phyloP scores from a whole-genome alignment of 2,329 filamentous ascomycete genomes.

The Madurella mycetomatis region DNA sequence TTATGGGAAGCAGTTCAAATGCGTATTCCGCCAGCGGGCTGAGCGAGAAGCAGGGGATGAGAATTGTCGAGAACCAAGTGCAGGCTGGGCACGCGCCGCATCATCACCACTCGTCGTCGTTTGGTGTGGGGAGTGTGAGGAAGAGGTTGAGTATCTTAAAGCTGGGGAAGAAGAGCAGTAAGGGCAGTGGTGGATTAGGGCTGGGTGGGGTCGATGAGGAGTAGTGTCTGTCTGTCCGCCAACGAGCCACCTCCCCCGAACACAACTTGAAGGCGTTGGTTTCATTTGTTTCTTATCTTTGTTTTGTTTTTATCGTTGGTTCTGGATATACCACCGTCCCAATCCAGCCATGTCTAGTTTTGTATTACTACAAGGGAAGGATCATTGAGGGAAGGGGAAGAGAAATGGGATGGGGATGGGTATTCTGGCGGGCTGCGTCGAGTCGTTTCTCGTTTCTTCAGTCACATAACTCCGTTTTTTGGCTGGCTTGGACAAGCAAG shows the following conservation, averaged over 20 bases:
- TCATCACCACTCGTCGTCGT: neutral
- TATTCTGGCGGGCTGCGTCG: no score
- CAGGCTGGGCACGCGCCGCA: neutral
- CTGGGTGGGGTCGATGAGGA: conserved; percentile 46
- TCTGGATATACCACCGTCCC: no score
- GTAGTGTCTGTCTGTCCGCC: conserved; percentile 20
- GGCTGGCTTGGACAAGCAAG: no score
- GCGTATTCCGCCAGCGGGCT: neutral
- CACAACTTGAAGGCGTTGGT: neutral
- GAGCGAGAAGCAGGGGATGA: neutral
- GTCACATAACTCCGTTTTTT: no score
- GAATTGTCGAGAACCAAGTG: neutral
- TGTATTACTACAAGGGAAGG: no score
- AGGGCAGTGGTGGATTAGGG: conserved; percentile 30
- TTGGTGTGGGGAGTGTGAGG: conserved; percentile 56
- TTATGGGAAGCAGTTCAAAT: neutral
- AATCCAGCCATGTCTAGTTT: no score
- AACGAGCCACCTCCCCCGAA: neutral
- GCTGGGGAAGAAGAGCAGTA: conserved; percentile 65
- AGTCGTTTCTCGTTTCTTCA: no score
- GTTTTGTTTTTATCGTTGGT: no score
- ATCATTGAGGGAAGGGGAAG: no score
- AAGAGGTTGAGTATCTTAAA: conserved; percentile 76
- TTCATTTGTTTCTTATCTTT: neutral
- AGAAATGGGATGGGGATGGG: no score